A percentile compares a stretch with the other conserved stretches of the same genome.
Conservation (phyloP, 2,329 filamentous ascomycete genomes). For the Escovopsis sp. region DNA sequence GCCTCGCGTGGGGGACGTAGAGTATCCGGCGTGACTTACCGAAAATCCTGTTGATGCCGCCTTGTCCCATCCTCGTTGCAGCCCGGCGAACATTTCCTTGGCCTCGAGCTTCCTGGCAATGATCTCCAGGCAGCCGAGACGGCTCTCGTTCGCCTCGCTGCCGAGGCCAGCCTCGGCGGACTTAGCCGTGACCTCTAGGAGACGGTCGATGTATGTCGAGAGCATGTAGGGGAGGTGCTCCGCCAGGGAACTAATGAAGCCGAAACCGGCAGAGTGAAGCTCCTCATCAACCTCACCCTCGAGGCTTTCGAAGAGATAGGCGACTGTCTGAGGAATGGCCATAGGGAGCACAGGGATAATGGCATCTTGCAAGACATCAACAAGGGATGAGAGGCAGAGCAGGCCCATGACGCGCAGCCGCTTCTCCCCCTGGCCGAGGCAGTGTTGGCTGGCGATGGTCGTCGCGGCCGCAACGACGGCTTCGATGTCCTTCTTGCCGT, state of each 20-base stretch:
- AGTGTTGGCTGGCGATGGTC: constrained; percentile 61
- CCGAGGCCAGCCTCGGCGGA: constrained; percentile 52
- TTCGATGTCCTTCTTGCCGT: constrained; percentile 78
- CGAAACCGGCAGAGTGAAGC: constrained; percentile 70
- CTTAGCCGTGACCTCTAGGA: constrained; percentile 56
- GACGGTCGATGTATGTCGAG: constrained; percentile 56
- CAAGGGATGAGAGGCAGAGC: constrained; percentile 74
- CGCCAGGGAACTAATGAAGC: constrained; percentile 64
- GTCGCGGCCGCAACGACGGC: constrained; percentile 61
- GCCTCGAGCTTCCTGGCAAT: constrained; percentile 65
- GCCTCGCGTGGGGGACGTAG: not conserved
- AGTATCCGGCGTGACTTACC: constrained; percentile 29
- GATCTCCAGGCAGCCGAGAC: constrained; percentile 55
- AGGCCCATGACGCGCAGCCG: constrained; percentile 71
- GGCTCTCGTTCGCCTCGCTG: constrained; percentile 47
- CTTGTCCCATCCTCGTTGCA: constrained; percentile 56
- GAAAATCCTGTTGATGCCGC: constrained; percentile 47
- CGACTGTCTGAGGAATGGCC: constrained; percentile 56
- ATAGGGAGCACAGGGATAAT: constrained; percentile 71
- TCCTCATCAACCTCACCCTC: constrained; percentile 40
- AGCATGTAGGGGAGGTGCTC: constrained; percentile 85
- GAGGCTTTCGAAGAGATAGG: constrained; percentile 52
- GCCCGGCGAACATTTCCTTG: constrained; percentile 57
- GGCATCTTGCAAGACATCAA: constrained; percentile 75
- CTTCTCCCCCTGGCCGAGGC: constrained; percentile 59